phyloP scores from a whole-genome alignment of 2,329 filamentous ascomycete genomes.

The Anisogramma anomala region DNA sequence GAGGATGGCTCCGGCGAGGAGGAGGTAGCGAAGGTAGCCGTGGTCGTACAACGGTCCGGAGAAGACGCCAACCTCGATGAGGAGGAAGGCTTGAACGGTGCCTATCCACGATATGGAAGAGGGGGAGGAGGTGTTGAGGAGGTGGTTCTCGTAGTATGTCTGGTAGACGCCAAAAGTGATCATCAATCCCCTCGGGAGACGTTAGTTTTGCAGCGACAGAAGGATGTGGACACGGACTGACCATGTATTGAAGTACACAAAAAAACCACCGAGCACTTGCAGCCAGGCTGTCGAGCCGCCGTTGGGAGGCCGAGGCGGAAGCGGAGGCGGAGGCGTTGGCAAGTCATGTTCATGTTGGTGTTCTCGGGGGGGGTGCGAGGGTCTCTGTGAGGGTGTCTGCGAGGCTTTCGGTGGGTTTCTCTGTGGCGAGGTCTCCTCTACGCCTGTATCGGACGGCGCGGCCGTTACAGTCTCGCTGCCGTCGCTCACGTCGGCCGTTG shows the following conservation, averaged over 20 bases:
- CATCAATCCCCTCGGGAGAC: conserved; percentile 20
- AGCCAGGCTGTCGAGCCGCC: conserved; percentile 44
- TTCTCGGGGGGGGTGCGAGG: neutral
- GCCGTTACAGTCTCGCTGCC: neutral
- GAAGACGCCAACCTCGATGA: conserved; percentile 31
- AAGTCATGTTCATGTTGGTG: neutral
- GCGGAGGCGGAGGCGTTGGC: neutral
- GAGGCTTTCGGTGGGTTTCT: neutral
- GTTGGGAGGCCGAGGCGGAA: conserved; percentile 22
- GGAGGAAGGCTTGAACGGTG: conserved; percentile 34
- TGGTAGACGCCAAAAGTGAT: conserved; percentile 43
- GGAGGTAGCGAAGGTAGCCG: conserved; percentile 31
- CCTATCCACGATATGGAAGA: conserved; percentile 35
- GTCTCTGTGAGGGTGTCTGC: neutral
- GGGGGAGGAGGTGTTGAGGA: conserved; percentile 22
- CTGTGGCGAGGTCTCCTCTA: neutral
- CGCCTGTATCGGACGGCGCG: neutral
- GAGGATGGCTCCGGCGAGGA: conserved; percentile 29
- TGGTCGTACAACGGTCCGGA: conserved; percentile 36
- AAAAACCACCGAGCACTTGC: conserved; percentile 39
- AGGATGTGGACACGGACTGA: neutral
- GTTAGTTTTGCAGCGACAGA: neutral
- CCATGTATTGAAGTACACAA: conserved; percentile 47
- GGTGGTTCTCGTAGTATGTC: conserved; percentile 37
- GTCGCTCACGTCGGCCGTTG: neutral